phyloP scores from a whole-genome alignment of 2,329 filamentous ascomycete genomes.

The Diaporthe citrichinensis region DNA sequence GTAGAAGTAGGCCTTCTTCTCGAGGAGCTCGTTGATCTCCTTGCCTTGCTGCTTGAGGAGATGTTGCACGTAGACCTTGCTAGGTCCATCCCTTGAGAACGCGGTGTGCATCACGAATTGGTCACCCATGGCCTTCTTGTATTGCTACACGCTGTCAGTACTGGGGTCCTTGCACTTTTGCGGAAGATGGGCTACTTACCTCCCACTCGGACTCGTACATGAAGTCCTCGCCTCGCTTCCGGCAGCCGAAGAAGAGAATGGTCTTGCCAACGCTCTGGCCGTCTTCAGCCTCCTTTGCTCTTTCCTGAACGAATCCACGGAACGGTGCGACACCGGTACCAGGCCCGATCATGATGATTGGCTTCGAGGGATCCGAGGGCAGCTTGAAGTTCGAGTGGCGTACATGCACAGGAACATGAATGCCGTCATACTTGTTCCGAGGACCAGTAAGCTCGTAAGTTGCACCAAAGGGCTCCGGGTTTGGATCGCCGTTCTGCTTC shows the following conservation, averaged over 20 bases:
- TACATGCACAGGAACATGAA: constrained; percentile 94
- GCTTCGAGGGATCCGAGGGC: constrained; percentile 93
- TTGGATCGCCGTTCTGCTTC: constrained; percentile 91
- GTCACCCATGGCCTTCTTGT: constrained; percentile 86
- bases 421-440: constrained; percentile 96
- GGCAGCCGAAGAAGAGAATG: constrained; percentile 94
- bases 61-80: constrained; percentile 99
- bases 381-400: constrained; percentile 99
- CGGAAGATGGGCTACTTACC: constrained; percentile 67
- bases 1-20: constrained; percentile 94
- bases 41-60: constrained; percentile 85
- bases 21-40: constrained; percentile 88
- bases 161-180: neutral
- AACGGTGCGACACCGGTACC: constrained; percentile 98
- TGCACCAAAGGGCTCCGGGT: constrained; percentile 85
- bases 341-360: constrained; percentile 95
- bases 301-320: constrained; percentile 94
- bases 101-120: constrained; percentile 92
- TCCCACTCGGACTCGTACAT: constrained; percentile 93
- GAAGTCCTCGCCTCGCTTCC: constrained; percentile 90
- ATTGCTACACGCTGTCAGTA: constrained; percentile 70
- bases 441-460: constrained; percentile 91
- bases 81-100: constrained; percentile 88
- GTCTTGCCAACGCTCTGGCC: constrained; percentile 89
- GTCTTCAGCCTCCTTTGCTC: constrained; percentile 83